phyloP scores from a whole-genome alignment of 129 eudicot genomes.

The Pulicaria dysenterica region DNA sequence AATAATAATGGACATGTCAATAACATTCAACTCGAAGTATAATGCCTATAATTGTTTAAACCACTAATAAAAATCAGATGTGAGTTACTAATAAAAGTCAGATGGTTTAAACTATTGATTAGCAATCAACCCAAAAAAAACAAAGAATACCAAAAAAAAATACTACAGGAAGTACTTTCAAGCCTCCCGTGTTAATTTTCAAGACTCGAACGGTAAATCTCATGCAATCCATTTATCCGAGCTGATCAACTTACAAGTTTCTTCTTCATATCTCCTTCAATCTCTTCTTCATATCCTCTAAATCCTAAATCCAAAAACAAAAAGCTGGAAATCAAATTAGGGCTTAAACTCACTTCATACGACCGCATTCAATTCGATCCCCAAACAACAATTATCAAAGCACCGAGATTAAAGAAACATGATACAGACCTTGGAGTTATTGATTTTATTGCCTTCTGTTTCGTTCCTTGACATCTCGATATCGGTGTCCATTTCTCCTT shows the following conservation, averaged over 20 bases:
- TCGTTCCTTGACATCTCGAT: conserved; percentile 45
- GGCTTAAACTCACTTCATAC: conserved; percentile 34
- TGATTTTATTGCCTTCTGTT: conserved; percentile 47
- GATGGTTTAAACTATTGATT: too few species aligned
- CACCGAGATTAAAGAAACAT: conserved; percentile 1
- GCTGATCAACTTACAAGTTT: conserved; percentile 48
- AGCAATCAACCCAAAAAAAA: too few species aligned
- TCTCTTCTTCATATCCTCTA: conserved; percentile 74
- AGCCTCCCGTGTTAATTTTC: conserved; percentile 9
- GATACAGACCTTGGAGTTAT: conserved; percentile 42
- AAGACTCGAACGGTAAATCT: not conserved
- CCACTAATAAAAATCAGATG: too few species aligned
- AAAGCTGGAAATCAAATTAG: conserved; percentile 22
- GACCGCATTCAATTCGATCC: conserved; percentile 32
- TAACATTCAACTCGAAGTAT: too few species aligned
- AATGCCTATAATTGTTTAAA: too few species aligned
- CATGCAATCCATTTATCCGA: too few species aligned
- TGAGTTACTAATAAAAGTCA: too few species aligned
- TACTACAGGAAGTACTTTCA: not conserved
- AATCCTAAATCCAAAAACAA: conserved; percentile 40
- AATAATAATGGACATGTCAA: too few species aligned
- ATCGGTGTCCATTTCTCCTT: conserved; percentile 66
- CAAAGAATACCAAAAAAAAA: not conserved
- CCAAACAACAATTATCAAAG: not conserved
- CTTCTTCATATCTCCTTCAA: conserved; percentile 74